These are phyloP conservation scores for Cornus controversa DNA, from an alignment of 148 eudicot genomes.

Conservation along the genomic window DNA sequence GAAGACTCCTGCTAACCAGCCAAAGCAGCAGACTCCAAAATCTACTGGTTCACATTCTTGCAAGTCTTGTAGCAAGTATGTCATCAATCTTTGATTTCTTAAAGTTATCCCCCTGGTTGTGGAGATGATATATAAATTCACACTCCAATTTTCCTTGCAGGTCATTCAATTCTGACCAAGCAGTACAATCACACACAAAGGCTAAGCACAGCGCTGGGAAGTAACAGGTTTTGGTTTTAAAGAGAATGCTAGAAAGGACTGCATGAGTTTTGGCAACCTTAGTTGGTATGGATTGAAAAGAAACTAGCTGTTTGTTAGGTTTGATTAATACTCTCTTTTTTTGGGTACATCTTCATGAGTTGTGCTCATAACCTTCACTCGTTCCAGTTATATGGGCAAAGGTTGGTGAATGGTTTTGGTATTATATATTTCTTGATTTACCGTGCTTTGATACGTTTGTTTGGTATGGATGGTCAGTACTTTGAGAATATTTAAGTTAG, in stretches of 20 bases:
- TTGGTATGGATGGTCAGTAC: no score
- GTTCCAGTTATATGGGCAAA: no score
- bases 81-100: background rate
- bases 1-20: conserved; percentile 58
- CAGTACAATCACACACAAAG: conserved; percentile 62
- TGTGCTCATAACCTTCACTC: no score
- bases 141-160: conserved; percentile 26
- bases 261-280: background rate
- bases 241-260: background rate
- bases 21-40: conserved; percentile 62
- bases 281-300: background rate
- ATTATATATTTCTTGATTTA: no score
- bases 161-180: conserved; percentile 63
- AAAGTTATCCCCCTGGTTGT: background rate
- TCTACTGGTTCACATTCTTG: conserved; percentile 54
- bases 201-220: conserved; percentile 63
- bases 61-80: conserved; percentile 54
- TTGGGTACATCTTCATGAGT: no score
- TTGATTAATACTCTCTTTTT: no score
- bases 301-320: background rate
- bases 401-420: no score
- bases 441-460: no score
- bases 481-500: no score
- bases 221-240: conserved; percentile 12
- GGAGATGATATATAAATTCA: background rate